These are phyloP conservation scores for Gossypioides kirkii DNA, from an alignment of 345 rosid species.

Conservation along the genomic window DNA sequence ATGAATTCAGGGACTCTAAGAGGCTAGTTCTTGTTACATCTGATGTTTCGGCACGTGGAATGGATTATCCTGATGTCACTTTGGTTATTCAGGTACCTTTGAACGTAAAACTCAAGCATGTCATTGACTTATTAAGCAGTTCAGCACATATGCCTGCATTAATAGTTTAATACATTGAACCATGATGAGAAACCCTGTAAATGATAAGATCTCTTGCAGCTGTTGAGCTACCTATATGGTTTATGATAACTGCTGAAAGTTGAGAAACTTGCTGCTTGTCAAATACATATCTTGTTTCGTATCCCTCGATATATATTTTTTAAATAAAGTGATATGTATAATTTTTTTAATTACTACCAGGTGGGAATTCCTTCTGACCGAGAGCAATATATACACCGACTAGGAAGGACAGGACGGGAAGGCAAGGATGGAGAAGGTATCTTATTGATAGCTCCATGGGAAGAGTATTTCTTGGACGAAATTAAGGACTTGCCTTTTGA, in stretches of 20 bases:
- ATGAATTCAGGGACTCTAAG: conserved; percentile 79
- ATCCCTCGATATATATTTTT: background rate
- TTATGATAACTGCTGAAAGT: background rate
- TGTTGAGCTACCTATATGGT: background rate
- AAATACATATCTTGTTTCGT: background rate
- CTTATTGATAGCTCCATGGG: conserved; percentile 92
- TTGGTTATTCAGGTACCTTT: conserved; percentile 83
- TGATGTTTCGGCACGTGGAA: conserved; percentile 90
- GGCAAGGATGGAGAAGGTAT: conserved; percentile 85
- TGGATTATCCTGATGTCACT: conserved; percentile 94
- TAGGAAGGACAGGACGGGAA: conserved; percentile 89
- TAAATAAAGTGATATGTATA: background rate
- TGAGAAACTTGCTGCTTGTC: background rate
- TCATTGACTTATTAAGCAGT: background rate
- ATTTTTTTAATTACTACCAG: conserved; percentile 32
- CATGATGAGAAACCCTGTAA: background rate
- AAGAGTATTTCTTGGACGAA: conserved; percentile 78
- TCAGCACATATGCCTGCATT: background rate
- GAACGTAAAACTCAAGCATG: background rate
- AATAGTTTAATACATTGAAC: background rate
- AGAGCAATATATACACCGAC: conserved; percentile 82
- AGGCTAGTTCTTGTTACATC: conserved; percentile 78
- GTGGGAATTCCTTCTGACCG: conserved; percentile 75
- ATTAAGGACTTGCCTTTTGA: conserved; percentile 77
- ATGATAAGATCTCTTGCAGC: background rate